phyloP scores from a whole-genome alignment of 2,329 filamentous ascomycete genomes.

The Trichophyton equinum region DNA sequence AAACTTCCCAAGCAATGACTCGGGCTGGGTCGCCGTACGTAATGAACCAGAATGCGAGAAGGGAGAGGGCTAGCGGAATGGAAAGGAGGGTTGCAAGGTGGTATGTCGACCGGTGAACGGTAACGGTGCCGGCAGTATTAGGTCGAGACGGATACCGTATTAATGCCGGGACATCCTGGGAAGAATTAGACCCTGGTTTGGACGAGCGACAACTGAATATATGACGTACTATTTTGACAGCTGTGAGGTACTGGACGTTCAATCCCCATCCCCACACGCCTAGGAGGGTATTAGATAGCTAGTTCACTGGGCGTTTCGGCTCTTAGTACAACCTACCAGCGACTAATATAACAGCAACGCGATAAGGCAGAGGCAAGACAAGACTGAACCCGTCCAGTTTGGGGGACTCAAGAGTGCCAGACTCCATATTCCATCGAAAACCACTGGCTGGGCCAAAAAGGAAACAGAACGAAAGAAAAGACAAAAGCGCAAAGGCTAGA shows the following conservation, averaged over 20 bases:
- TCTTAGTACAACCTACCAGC: constrained; percentile 47
- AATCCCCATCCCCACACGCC: constrained; percentile 91
- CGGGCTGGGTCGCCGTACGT: constrained; percentile 57
- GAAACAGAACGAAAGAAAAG: neutral
- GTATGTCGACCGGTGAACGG: constrained; percentile 74
- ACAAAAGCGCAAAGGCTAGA: neutral
- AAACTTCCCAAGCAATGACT: constrained; percentile 67
- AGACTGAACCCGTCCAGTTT: constrained; percentile 65
- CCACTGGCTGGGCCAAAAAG: neutral
- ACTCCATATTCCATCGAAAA: constrained; percentile 27
- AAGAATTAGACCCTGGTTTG: constrained; percentile 13
- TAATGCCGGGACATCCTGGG: constrained; percentile 63
- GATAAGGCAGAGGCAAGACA: constrained; percentile 76
- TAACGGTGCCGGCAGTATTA: constrained; percentile 50
- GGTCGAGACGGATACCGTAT: constrained; percentile 73
- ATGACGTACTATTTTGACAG: constrained; percentile 55
- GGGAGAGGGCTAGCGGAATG: constrained; percentile 55
- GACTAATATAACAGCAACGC: constrained; percentile 73
- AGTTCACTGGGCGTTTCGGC: neutral
- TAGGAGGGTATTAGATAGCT: constrained; percentile 25
- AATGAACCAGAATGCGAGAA: constrained; percentile 71
- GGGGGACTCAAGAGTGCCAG: constrained; percentile 26
- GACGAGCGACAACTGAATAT: too few relatives aligned
- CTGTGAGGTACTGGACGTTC: constrained; percentile 77
- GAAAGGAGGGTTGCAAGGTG: constrained; percentile 69